phyloP scores from a whole-genome alignment of 495 filamentous ascomycete species.

The Penicillium silybi region DNA sequence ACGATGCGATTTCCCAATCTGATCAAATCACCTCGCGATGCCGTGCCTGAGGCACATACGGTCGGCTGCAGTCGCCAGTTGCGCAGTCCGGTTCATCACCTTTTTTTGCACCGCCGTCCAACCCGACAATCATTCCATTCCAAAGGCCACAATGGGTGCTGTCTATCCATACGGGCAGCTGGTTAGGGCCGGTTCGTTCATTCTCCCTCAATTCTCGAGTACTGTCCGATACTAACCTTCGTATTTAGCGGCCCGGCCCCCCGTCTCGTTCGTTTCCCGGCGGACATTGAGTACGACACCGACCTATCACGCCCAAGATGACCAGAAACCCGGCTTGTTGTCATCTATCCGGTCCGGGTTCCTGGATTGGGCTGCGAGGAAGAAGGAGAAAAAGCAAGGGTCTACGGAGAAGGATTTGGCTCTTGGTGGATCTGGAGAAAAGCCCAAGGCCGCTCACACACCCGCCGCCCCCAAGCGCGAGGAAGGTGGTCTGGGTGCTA shows the following conservation, averaged over 20 bases:
- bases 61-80: slow-evolving; percentile 14
- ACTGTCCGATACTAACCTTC: neutral
- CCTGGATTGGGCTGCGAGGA: neutral
- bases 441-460: slow-evolving; percentile 28
- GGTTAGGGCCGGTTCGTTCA: slow-evolving; percentile 36
- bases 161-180: slow-evolving; percentile 39
- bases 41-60: slow-evolving; percentile 23
- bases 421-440: slow-evolving; percentile 25
- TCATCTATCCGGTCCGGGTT: slow-evolving; percentile 32
- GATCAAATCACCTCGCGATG: slow-evolving; percentile 18
- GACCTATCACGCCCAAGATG: slow-evolving; percentile 29
- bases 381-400: neutral
- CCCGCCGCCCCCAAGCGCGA: slow-evolving; percentile 28
- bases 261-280: slow-evolving; percentile 35
- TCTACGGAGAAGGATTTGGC: slow-evolving; percentile 32
- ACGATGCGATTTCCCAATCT: slow-evolving; percentile 3
- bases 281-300: slow-evolving; percentile 38
- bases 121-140: slow-evolving; percentile 13
- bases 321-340: slow-evolving; percentile 3
- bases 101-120: slow-evolving; percentile 28
- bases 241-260: slow-evolving; percentile 30
- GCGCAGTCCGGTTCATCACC: slow-evolving; percentile 23
- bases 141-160: slow-evolving; percentile 40
- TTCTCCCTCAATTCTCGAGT: neutral
- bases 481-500: slow-evolving; percentile 33